Base-by-base conservation (phyloP, 73 alveolate genomes). In the Urostyla sp. region DNA sequence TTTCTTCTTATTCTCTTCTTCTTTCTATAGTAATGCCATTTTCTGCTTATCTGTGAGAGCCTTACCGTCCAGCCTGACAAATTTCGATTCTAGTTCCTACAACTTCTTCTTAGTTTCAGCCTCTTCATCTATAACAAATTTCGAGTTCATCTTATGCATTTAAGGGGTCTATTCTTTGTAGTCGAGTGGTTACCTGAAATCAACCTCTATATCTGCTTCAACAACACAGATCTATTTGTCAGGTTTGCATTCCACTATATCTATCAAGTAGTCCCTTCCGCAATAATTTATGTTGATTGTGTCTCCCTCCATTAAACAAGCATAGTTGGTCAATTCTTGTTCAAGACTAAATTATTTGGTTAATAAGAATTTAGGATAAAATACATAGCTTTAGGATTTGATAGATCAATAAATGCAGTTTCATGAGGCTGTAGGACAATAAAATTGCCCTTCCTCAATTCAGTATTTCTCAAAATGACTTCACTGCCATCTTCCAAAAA, bases 121-220 rank as follows among this genome's bases (percentile, higher is more conserved):
- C 80, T 94, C 96, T 44, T 92, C 90, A 63, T 73, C 83, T 38
- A 69, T 88, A 24, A 75, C 66, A 26, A 84, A 74, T 27, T 74
- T 80, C 1, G 94, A 85, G 56, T 90, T 79, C 52, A 89, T 93
- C 91, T 89, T 93, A 31, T 51, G 84, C 54, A 91, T 52, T 63
- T 72, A 61, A 43, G 90, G 83, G 11, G 95, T 91, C 31, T 45
- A 72, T 87, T 94, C 99, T n/a, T 72, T 67, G 56, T 94, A 96
- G 88, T 96, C 99, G 84, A 92, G 81, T 13, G 99, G 99, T 27
- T 92, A 85, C 61, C 81, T 89, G 89, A 96, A 96, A 56, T 96
- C 99, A 3, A 96, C 98, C 53, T 91, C 97, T 23, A 95, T 80
- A 87, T 96, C 99, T 43, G 98, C 96, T 81, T 96, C 97, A 56